These are phyloP conservation scores for Scutellaria baicalensis DNA, from an alignment of 257 asterid species.

Conservation along the genomic window DNA sequence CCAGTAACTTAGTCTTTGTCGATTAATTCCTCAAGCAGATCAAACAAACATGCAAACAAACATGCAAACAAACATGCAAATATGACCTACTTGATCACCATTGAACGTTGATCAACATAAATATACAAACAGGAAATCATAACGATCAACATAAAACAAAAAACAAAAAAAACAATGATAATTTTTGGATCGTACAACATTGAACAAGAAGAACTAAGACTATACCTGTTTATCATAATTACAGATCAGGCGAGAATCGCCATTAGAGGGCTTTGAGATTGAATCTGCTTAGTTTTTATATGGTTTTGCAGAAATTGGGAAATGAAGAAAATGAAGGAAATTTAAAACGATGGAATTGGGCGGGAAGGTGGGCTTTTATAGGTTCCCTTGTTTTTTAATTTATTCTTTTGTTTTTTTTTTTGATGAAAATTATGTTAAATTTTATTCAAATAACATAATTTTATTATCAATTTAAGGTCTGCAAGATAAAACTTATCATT, in stretches of 20 bases:
- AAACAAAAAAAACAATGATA: background rate
- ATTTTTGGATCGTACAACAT: background rate
- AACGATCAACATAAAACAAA: background rate
- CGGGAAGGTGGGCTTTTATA: background rate
- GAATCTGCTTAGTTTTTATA: background rate
- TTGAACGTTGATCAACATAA: background rate
- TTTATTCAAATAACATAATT: too few species aligned
- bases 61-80: background rate
- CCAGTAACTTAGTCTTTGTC: too few species aligned
- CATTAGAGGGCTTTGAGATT: background rate
- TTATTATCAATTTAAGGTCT: too few species aligned
- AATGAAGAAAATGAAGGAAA: background rate
- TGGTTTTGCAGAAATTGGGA: background rate
- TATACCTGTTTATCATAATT: conserved; percentile 21
- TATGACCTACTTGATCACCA: background rate
- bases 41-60: background rate
- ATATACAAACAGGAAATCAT: background rate
- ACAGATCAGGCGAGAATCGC: conserved; percentile 10
- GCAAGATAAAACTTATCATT: too few species aligned
- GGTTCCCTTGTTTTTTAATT: too few species aligned
- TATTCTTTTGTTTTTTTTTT: too few species aligned
- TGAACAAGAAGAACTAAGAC: conserved; percentile 3
- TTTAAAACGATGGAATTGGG: background rate
- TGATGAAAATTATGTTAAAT: too few species aligned
- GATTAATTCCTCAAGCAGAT: background rate